These are phyloP conservation scores for Globisporangium spinosum DNA, from an alignment of 352 stramenopile genomes.

Conservation along the genomic window DNA sequence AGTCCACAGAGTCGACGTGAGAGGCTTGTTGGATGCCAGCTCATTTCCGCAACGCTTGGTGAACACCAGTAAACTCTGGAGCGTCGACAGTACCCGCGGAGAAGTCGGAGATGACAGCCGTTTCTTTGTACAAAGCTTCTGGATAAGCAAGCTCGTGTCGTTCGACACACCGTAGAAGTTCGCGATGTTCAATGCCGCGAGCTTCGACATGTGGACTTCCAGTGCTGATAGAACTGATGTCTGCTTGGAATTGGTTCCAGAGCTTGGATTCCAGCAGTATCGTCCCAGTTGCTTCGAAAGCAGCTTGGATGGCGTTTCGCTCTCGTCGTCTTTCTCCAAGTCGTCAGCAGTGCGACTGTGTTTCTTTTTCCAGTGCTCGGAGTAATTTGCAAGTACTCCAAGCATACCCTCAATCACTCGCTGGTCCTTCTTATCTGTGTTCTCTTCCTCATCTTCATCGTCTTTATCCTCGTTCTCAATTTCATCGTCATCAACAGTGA, in stretches of 20 bases:
- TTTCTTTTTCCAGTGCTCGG: constrained; percentile 35
- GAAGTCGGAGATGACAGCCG: constrained; percentile 26
- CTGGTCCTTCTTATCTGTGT: constrained; percentile 27
- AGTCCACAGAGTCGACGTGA: constrained; percentile 41
- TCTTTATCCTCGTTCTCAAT: constrained; percentile 15
- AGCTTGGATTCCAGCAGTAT: constrained; percentile 37
- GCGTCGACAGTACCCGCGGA: constrained; percentile 24
- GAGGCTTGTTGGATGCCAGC: constrained; percentile 22
- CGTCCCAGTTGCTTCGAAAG: constrained; percentile 42
- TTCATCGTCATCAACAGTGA: constrained; percentile 17
- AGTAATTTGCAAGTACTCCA: constrained; percentile 51
- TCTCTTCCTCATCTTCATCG: constrained; percentile 36
- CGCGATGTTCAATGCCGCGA: constrained; percentile 42
- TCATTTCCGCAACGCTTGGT: constrained; percentile 43
- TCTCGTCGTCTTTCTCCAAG: constrained; percentile 21
- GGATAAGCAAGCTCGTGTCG: constrained; percentile 34
- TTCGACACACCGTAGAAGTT: constrained; percentile 43
- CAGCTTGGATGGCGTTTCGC: constrained; percentile 26
- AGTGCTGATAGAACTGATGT: constrained; percentile 26
- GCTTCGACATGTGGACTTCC: constrained; percentile 45
- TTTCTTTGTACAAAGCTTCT: constrained; percentile 53
- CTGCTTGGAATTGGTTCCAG: constrained; percentile 22
- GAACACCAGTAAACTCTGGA: constrained; percentile 67
- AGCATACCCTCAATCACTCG: constrained; percentile 53
- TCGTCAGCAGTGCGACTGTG: constrained; percentile 16